These are phyloP conservation scores for Sugiyamaella sp. DNA, from an alignment of 1,139 yeast species.

Conservation along the genomic window DNA sequence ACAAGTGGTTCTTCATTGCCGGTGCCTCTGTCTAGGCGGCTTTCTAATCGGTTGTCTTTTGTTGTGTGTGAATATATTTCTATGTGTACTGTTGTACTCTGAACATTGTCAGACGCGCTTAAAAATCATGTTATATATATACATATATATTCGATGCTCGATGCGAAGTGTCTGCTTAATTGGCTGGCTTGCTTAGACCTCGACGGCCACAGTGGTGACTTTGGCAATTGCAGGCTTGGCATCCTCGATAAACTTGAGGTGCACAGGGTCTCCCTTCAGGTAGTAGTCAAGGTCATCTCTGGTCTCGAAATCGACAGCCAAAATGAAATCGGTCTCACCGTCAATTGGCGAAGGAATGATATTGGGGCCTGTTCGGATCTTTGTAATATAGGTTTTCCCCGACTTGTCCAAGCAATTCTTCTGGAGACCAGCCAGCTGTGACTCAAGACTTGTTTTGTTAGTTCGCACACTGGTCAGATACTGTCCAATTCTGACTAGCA, in stretches of 20 bases:
- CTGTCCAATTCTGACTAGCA: too few species aligned
- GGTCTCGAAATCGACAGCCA: constrained; percentile 13
- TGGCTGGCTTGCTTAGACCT: not conserved
- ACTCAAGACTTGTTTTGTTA: not conserved
- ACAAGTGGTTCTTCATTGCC: constrained; percentile 98
- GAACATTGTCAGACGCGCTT: not conserved
- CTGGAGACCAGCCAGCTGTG: constrained; percentile 2
- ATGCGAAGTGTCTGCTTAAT: too few species aligned
- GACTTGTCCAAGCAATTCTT: constrained; percentile 13
- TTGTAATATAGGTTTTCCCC: constrained; percentile 8
- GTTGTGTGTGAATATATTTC: not conserved
- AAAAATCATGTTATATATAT: not conserved
- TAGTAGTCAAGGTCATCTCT: constrained; percentile 14
- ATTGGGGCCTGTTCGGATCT: constrained; percentile 17
- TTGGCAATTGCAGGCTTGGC: not conserved
- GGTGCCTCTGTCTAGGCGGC: constrained; percentile 71
- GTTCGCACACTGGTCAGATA: too few species aligned
- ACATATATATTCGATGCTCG: too few species aligned
- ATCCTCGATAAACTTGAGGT: constrained; percentile 3
- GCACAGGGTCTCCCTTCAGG: constrained; percentile 13
- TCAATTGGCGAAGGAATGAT: constrained; percentile 17
- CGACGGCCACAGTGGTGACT: constrained; percentile 15
- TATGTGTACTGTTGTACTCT: not conserved
- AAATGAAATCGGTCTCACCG: constrained; percentile 12
- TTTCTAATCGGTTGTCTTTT: too few species aligned